phyloP scores from a whole-genome alignment of 2,329 filamentous ascomycete genomes.

The Xylaria sp. region DNA sequence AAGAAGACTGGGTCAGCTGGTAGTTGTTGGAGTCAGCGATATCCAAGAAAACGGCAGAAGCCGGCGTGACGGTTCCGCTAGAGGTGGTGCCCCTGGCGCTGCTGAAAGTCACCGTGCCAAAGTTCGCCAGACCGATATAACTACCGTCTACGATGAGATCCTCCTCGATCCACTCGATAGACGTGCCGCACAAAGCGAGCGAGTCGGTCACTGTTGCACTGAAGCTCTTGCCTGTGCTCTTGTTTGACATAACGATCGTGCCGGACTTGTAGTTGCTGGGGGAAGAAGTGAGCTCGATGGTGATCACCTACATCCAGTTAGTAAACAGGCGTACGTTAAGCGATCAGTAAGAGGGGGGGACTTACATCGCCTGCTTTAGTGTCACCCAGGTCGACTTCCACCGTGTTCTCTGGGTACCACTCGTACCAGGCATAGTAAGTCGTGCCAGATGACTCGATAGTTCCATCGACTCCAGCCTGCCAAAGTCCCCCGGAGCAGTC shows the following conservation, averaged over 20 bases:
- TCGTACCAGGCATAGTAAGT: neutral
- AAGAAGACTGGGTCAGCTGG: neutral
- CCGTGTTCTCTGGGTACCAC: neutral
- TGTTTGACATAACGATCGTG: neutral
- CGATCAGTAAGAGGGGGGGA: neutral
- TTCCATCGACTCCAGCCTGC: neutral
- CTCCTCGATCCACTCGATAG: neutral
- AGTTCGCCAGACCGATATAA: neutral
- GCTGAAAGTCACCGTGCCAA: neutral
- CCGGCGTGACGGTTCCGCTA: neutral
- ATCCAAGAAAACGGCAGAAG: neutral
- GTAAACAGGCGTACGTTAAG: neutral
- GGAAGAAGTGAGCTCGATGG: neutral
- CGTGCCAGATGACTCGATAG: neutral
- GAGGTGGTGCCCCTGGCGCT: neutral
- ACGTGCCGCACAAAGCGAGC: neutral
- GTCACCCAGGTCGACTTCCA: neutral
- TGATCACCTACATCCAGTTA: neutral
- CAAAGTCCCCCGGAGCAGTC: neutral
- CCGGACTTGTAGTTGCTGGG: neutral
- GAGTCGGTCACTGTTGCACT: neutral
- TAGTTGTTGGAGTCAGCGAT: neutral
- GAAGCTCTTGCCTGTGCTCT: neutral
- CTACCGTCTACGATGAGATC: neutral
- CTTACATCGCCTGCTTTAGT: slow-evolving; percentile 1